Evolutionary conservation across 1,284 basidiomycete species (phyloP), one percentile per base, ranked within the genome.

Genomic region (Cryptococcus neoformans): DNA sequence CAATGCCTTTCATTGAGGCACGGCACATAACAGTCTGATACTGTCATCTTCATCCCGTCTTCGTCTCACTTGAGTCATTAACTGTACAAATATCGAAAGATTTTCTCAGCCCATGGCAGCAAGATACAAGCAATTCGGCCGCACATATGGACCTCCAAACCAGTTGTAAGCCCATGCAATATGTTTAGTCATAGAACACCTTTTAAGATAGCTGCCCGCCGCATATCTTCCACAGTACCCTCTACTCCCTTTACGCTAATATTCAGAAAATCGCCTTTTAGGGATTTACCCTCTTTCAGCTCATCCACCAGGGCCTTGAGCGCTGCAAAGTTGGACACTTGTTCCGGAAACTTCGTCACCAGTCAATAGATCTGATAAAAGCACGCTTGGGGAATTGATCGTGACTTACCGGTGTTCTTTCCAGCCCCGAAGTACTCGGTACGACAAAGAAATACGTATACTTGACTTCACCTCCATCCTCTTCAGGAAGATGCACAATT

Each of bases 361-460:
- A 41, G 57, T 53, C 48, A 42, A 17, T 36, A 9, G 11, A 10
- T 35, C 28, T 4, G 34, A 10, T 40, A 12, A 28, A 6, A 16
- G 9, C 28, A 28, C 28, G 3, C 28, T n/a, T 50, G 47, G 1
- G 35, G 16, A 4, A 38, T 17, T 14, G 37, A 11, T 6, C 14
- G 39, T 37, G 41, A 62, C 70, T 59, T 44, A 73, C 73, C 5
- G 67, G 69, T 28, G 74, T 75, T 4, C 74, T 63, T 48, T 75
- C 75, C 6, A 78, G 66, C 0, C 76, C 76, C 4, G 74, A 76
- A 1, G 76, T 78, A 57, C 66, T 74, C 6, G 76, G 76, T 10
- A 74, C 72, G 2, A 75, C 75, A 74, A 75, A 78, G 58, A 78
- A 74, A 50, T 76, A 76, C 1, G 70, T 73, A 56, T 63, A 64